Evolutionary conservation across 2,329 filamentous ascomycete species (phyloP).

Genomic region (Chrysosporium keratinophilum): DNA sequence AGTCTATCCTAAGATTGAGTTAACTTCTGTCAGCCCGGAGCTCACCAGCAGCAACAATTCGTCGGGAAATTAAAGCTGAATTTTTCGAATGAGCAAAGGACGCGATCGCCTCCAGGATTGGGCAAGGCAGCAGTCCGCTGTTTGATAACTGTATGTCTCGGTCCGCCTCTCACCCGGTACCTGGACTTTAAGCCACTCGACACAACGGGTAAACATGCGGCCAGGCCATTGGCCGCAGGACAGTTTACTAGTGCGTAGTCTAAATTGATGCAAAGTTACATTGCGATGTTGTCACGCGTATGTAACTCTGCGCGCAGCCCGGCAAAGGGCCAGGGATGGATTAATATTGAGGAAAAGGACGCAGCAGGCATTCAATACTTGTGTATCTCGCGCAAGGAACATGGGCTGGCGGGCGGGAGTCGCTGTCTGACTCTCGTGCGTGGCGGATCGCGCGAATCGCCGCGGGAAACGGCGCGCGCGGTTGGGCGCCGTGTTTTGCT

Average conservation of each 20-base stretch:
- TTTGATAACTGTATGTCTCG: too few species aligned
- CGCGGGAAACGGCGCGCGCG: too few species aligned
- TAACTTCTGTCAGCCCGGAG: too few species aligned
- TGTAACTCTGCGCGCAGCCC: conserved; percentile 1
- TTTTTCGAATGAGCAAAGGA: neutral
- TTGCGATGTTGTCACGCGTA: conserved; percentile 7
- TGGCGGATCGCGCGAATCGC: too few species aligned
- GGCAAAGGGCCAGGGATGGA: neutral
- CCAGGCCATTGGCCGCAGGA: neutral
- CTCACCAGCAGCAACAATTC: neutral
- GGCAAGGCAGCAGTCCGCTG: too few species aligned
- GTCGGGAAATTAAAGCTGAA: neutral
- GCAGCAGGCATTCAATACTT: too few species aligned
- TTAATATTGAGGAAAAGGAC: too few species aligned
- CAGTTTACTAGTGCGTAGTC: neutral
- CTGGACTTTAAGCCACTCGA: neutral
- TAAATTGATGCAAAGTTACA: conserved; percentile 10
- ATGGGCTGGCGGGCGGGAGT: neutral
- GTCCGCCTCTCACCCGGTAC: too few species aligned
- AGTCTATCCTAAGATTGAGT: too few species aligned
- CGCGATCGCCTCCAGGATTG: neutral
- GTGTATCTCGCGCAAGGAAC: neutral
- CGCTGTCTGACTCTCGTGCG: neutral
- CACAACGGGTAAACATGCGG: neutral
- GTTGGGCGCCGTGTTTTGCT: too few species aligned